Conservation (phyloP, 805 yeast genomes). For the Torulaspora microellipsoides region DNA sequence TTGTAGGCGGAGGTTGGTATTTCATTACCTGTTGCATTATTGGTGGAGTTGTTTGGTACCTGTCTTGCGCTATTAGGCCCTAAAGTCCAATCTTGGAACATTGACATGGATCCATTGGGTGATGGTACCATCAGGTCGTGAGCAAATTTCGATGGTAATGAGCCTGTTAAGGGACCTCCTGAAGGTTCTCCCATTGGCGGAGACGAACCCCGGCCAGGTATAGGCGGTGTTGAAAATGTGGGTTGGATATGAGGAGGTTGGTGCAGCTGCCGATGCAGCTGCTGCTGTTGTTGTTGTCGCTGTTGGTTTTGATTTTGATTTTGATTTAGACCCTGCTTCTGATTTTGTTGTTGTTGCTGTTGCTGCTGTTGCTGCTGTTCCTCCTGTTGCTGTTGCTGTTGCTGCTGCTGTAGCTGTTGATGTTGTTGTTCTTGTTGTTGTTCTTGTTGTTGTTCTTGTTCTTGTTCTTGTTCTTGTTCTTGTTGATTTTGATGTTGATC, state of each 20-base stretch:
- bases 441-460: constrained; percentile 15
- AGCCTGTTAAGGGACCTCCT: constrained; percentile 29
- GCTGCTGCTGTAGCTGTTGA: constrained; percentile 16
- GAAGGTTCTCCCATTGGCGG: constrained; percentile 14
- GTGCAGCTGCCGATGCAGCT: neutral
- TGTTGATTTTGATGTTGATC: constrained; percentile 14
- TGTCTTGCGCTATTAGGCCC: constrained; percentile 15
- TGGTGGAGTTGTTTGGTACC: constrained; percentile 1
- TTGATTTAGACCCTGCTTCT: neutral
- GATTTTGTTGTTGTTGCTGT: neutral
- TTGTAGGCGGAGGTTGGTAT: constrained; percentile 10
- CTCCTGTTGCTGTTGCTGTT: constrained; percentile 24
- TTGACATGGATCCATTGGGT: constrained; percentile 28
- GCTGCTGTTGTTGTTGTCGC: neutral
- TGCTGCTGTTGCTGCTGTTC: constrained; percentile 14
- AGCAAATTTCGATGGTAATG: constrained; percentile 32
- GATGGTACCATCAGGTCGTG: constrained; percentile 34
- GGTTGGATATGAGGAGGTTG: constrained; percentile 3
- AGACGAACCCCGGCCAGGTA: constrained; percentile 7
- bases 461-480: constrained; percentile 16
- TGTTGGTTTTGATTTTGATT: neutral
- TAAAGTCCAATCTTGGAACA: constrained; percentile 35
- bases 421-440: constrained; percentile 12
- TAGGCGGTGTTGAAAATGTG: constrained; percentile 1
- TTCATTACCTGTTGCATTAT: constrained; percentile 3